Conservation (phyloP, 2,329 filamentous ascomycete genomes). For the Colletotrichum liaoningense region DNA sequence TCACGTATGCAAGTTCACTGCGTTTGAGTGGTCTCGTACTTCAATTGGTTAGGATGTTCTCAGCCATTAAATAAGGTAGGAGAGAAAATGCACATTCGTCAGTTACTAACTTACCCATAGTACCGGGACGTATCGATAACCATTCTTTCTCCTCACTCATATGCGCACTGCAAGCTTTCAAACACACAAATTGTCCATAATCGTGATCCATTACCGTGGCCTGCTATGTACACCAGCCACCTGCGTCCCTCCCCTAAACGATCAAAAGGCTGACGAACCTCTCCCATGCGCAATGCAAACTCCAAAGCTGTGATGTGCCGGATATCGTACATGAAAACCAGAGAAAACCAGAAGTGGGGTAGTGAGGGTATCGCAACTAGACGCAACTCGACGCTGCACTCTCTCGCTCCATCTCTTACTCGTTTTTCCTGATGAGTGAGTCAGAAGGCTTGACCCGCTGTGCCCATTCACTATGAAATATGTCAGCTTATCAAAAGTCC, state of each 20-base stretch:
- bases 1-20: background rate
- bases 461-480: conserved; percentile 70
- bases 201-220: conserved; percentile 33
- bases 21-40: background rate
- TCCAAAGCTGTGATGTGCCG: conserved; percentile 31
- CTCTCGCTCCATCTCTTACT: conserved; percentile 38
- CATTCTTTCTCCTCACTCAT: background rate
- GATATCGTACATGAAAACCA: conserved; percentile 37
- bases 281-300: conserved; percentile 33
- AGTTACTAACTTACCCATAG: too few species aligned
- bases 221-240: conserved; percentile 34
- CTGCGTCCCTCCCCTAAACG: conserved; percentile 4
- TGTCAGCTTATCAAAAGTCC: conserved; percentile 1
- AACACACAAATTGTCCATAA: background rate
- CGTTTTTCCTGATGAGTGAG: conserved; percentile 69
- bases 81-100: background rate
- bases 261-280: conserved; percentile 28
- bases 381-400: conserved; percentile 29
- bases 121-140: background rate
- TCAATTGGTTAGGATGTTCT: background rate
- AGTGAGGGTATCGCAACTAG: conserved; percentile 39
- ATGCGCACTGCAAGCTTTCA: background rate
- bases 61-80: background rate
- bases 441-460: conserved; percentile 72
- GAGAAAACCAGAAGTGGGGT: conserved; percentile 35